A percentile compares a stretch with the other conserved stretches of the same genome.
phyloP scores from a whole-genome alignment of 305 asterid species.

The Solanum hybrid region DNA sequence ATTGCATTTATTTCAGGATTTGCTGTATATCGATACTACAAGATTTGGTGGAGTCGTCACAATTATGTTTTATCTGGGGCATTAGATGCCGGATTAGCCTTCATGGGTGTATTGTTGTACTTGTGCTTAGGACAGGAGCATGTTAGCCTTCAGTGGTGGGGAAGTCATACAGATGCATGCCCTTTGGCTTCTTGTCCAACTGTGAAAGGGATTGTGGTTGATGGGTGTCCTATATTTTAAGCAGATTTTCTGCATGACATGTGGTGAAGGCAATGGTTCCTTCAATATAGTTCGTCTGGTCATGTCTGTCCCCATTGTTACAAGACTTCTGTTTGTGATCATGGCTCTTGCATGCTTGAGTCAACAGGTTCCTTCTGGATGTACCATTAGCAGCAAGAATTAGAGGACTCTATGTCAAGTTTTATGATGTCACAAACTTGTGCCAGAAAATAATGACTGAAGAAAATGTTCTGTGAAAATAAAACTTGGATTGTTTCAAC shows the following conservation, averaged over 20 bases:
- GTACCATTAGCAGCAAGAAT: conserved; percentile 11
- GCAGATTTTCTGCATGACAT: neutral
- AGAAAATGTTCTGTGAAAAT: neutral
- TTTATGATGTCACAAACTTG: neutral
- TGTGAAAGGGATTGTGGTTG: conserved; percentile 57
- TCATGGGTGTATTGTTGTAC: conserved; percentile 83
- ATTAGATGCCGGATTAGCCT: conserved; percentile 89
- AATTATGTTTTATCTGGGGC: conserved; percentile 87
- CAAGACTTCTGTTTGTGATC: conserved; percentile 7
- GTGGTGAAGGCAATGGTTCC: neutral
- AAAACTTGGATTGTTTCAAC: neutral
- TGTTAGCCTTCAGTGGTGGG: conserved; percentile 82
- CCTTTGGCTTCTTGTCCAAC: conserved; percentile 91
- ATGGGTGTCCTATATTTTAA: conserved; percentile 64
- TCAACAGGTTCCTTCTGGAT: conserved; percentile 11
- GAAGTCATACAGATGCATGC: conserved; percentile 69
- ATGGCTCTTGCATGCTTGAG: conserved; percentile 8
- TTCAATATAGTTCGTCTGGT: neutral
- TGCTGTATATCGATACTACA: conserved; percentile 52
- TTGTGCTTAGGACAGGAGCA: conserved; percentile 59
- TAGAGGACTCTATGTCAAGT: neutral
- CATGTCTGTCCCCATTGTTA: neutral
- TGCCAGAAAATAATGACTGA: neutral
- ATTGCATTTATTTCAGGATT: conserved; percentile 71
- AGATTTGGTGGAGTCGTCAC: conserved; percentile 79